A percentile compares a stretch with the other conserved stretches of the same genome.
These are phyloP conservation scores for Tolypocladium nubicola DNA, from an alignment of 2,329 filamentous ascomycete genomes.

Conservation along the genomic window DNA sequence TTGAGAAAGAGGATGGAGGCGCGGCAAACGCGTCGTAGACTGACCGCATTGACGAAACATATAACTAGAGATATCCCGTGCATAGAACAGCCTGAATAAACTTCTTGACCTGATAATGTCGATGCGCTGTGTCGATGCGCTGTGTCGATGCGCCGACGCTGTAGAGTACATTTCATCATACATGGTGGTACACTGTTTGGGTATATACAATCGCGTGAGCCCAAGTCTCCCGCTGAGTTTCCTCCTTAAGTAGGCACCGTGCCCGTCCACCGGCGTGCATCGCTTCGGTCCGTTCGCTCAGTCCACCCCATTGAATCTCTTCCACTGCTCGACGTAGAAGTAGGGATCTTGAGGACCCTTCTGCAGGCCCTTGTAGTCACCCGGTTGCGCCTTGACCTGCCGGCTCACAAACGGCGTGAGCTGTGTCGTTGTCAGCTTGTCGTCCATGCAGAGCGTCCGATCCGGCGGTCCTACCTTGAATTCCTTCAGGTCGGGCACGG, in stretches of 20 bases:
- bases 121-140: too few relatives aligned
- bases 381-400: constrained; percentile 40
- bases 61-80: constrained; percentile 6
- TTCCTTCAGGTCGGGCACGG: constrained; percentile 59
- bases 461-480: constrained; percentile 53
- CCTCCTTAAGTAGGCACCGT: not conserved
- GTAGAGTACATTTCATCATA: constrained; percentile 15
- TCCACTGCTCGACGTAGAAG: constrained; percentile 56
- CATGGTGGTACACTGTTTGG: constrained; percentile 18
- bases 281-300: constrained; percentile 18
- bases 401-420: constrained; percentile 69
- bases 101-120: not conserved
- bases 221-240: constrained; percentile 1
- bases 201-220: constrained; percentile 17
- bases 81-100: not conserved
- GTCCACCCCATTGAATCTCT: constrained; percentile 53
- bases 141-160: not conserved
- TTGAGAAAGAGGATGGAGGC: constrained; percentile 9
- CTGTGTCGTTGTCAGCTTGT: constrained; percentile 30
- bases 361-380: constrained; percentile 41
- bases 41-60: not conserved
- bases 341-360: constrained; percentile 49
- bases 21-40: not conserved
- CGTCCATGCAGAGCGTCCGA: not conserved
- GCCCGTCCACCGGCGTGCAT: constrained; percentile 1